phyloP scores from a whole-genome alignment of 768 basidiomycete species.

The Postia placenta region DNA sequence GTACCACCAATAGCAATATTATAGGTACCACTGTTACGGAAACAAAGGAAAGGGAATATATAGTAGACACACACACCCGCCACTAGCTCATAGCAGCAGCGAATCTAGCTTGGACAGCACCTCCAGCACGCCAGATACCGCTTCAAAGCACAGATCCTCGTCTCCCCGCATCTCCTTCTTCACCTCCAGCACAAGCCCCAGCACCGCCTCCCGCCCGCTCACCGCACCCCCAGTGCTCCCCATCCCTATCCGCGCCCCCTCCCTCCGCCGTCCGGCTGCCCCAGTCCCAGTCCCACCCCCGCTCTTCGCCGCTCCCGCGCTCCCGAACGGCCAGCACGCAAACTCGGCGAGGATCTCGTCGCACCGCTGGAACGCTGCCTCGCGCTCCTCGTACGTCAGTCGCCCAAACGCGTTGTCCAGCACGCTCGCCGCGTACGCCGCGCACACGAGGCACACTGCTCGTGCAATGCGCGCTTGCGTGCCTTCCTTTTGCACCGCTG shows the following conservation, averaged over 20 bases:
- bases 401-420: conserved; percentile 90
- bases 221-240: conserved; percentile 44
- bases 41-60: no score
- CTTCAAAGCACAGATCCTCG: conserved; percentile 85
- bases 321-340: conserved; percentile 81
- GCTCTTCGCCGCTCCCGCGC: conserved; percentile 20
- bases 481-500: conserved; percentile 70
- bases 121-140: conserved; percentile 88
- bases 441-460: conserved; percentile 81
- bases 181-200: conserved; percentile 71
- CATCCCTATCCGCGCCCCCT: conserved; percentile 45
- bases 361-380: conserved; percentile 87
- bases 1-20: no score
- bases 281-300: conserved; percentile 1
- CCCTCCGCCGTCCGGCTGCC: conserved; percentile 26
- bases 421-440: conserved; percentile 92
- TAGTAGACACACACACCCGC: no score
- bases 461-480: conserved; percentile 76
- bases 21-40: no score
- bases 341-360: conserved; percentile 95
- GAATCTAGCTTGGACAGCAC: conserved; percentile 92
- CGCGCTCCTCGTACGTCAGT: conserved; percentile 87
- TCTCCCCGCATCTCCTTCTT: conserved; percentile 62
- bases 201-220: conserved; percentile 56
- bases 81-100: conserved; percentile 47